Percentiles rank a stretch among this genome's conserved stretches.
phyloP scores from a whole-genome alignment of 306 rosid species.

The Carpinus viminea region DNA sequence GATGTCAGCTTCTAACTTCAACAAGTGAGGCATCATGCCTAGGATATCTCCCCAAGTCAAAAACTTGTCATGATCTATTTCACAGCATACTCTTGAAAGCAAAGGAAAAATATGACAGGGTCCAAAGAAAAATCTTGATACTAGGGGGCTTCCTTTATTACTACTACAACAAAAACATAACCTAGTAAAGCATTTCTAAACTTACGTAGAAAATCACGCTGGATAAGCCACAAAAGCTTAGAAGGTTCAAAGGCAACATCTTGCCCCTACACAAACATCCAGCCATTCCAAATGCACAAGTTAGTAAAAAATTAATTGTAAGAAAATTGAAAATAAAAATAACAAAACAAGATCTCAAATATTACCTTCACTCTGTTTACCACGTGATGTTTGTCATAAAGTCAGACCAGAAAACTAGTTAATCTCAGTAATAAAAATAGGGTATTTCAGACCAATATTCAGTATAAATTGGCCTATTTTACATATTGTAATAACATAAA shows the following conservation, averaged over 20 bases:
- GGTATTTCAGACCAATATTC: constrained; percentile 6
- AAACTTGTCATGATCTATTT: background rate
- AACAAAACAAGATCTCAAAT: constrained; percentile 23
- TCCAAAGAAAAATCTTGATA: background rate
- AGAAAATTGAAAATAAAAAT: constrained; percentile 1
- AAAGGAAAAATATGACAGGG: background rate
- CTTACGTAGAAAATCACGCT: constrained; percentile 98
- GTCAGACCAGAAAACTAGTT: constrained; percentile 37
- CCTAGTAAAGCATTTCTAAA: constrained; percentile 18
- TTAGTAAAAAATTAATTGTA: constrained; percentile 8
- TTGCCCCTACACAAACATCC: constrained; percentile 67
- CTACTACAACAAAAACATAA: constrained; percentile 2
- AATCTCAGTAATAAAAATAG: constrained; percentile 28
- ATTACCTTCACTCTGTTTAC: constrained; percentile 89
- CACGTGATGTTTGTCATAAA: constrained; percentile 34
- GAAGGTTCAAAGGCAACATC: constrained; percentile 99
- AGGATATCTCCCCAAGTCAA: constrained; percentile 11
- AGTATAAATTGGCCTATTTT: background rate
- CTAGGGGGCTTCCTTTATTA: constrained; percentile 4
- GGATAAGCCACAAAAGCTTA: constrained; percentile 97
- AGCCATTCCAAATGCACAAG: constrained; percentile 20
- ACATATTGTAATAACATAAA: background rate
- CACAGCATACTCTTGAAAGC: background rate
- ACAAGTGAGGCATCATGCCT: constrained; percentile 7
- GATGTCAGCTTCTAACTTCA: constrained; percentile 30